Evolutionary conservation across 225 moss, liverwort and hornwort species (phyloP).

Genomic region (Sphagnum contortum): DNA sequence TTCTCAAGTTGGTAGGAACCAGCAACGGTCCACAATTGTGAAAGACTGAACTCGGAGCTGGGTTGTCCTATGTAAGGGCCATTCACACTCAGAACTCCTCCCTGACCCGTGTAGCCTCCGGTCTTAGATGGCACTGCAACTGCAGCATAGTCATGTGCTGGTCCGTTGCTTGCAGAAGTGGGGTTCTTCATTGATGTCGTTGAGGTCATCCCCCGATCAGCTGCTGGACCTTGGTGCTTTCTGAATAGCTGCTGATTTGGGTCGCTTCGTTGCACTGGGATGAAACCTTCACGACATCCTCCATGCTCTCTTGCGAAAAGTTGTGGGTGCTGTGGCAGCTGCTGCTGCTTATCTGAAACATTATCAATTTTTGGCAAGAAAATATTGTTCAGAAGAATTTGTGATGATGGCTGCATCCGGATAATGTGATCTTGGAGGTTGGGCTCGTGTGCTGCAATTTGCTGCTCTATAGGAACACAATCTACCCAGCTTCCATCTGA

Average conservation of each 20-base stretch:
- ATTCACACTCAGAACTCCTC: neutral
- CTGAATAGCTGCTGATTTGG: neutral
- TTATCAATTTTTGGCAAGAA: too few relatives aligned
- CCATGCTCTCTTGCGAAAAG: constrained; percentile 8
- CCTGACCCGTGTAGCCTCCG: neutral
- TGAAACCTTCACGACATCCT: constrained; percentile 3
- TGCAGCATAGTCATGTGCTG: constrained; percentile 1
- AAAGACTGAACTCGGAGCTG: neutral
- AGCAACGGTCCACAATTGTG: constrained; percentile 1
- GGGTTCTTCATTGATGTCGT: neutral
- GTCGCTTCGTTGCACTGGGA: constrained; percentile 6
- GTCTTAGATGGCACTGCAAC: too few relatives aligned
- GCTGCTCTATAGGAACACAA: constrained; percentile 7
- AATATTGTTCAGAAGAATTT: neutral
- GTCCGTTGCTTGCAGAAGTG: neutral
- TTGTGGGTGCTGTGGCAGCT: neutral
- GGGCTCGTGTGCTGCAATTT: constrained; percentile 8
- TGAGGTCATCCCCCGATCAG: too few relatives aligned
- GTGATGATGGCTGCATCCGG: neutral
- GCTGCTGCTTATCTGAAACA: neutral
- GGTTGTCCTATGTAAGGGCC: neutral
- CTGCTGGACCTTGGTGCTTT: constrained; percentile 3
- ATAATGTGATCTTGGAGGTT: constrained; percentile 3
- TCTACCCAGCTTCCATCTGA: constrained; percentile 11
- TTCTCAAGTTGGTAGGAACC: neutral